Evolutionary conservation across 176 grass and related monocot genomes (phyloP).

Genomic region (Areca catechu): DNA sequence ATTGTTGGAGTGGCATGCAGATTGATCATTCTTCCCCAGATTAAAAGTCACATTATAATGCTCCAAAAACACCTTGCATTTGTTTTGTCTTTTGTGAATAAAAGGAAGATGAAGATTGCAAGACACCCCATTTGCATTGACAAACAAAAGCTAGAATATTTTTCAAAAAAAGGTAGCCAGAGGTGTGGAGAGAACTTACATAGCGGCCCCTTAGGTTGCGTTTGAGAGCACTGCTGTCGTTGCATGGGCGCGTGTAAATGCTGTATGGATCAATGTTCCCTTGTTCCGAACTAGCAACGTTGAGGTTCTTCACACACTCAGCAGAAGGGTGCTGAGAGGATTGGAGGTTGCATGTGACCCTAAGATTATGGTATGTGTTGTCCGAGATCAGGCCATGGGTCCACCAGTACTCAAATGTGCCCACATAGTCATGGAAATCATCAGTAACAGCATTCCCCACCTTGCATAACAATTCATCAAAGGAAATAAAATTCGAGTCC

Average conservation of each 20-base stretch:
- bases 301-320: slow-evolving; percentile 68
- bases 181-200: slow-evolving; percentile 30
- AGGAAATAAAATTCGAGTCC: background rate
- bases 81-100: too few relatives aligned
- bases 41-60: too few relatives aligned
- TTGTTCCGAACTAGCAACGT: slow-evolving; percentile 61
- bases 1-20: too few relatives aligned
- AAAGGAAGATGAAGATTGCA: too few relatives aligned
- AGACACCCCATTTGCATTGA: too few relatives aligned
- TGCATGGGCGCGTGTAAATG: slow-evolving; percentile 76
- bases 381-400: slow-evolving; percentile 91
- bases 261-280: slow-evolving; percentile 96
- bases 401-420: slow-evolving; percentile 99
- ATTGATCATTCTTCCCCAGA: too few relatives aligned
- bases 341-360: slow-evolving; percentile 44
- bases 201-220: slow-evolving; percentile 55
- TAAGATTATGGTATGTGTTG: slow-evolving; percentile 72
- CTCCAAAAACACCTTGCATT: too few relatives aligned
- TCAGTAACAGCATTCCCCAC: slow-evolving; percentile 92
- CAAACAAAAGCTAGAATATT: too few relatives aligned
- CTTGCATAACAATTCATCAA: slow-evolving; percentile 29
- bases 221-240: slow-evolving; percentile 54
- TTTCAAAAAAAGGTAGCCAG: too few relatives aligned
- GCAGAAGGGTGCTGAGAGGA: slow-evolving; percentile 76
- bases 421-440: slow-evolving; percentile 88